Evolutionary conservation across 2,329 filamentous ascomycete species (phyloP), one percentile per base, ranked within the genome.

Genomic region (Neophaeococcomyces aloes): DNA sequence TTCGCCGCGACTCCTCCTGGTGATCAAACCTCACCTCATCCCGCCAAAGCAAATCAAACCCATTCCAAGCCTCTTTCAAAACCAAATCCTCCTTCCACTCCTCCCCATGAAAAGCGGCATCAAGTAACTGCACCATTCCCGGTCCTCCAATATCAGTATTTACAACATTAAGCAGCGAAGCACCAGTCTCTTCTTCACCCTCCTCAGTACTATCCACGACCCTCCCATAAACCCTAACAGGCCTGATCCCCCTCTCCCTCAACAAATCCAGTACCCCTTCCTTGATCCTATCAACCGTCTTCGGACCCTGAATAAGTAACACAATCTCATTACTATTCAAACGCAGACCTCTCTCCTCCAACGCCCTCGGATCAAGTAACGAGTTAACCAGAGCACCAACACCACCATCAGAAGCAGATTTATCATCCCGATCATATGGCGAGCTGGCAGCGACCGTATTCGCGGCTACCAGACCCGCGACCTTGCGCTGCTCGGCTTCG

Each of bases 61-160:
- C 50, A 35, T 49, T 48, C 48, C 50, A 54, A 6, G 45, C 44
- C 30, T 53, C 51, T 34, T 31, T 48, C 36, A 48, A 45, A 7
- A 44, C 27, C 25, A 41, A 43, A 5, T 27, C 19, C 23, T 29
- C 37, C 29, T 23, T 45, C 53, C 53, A 55, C 18, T 46, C 50
- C 3, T 35, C 31, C 4, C 44, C 47, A 32, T 48, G 36, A 42
- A 46, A 53, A 11, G 44, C 25, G 5, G 29, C 45, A 36, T 55
- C 53, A 14, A 55, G 47, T 15, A 55, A 34, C 38, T 53, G 47
- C 31, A 53, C 45, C 53, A 55, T 55, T 35, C 48, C 51, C 32
- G 53, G 53, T 14, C 53, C 51, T 2, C 53, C 53, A 42, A 55
- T 53, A 29, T 55, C 47, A 10, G 51, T 53, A 21, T 55, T 55